Evolutionary conservation across 176 grass and related monocot species (phyloP), one percentile per base, ranked within the genome.

Genomic region (Ananas comosus): DNA sequence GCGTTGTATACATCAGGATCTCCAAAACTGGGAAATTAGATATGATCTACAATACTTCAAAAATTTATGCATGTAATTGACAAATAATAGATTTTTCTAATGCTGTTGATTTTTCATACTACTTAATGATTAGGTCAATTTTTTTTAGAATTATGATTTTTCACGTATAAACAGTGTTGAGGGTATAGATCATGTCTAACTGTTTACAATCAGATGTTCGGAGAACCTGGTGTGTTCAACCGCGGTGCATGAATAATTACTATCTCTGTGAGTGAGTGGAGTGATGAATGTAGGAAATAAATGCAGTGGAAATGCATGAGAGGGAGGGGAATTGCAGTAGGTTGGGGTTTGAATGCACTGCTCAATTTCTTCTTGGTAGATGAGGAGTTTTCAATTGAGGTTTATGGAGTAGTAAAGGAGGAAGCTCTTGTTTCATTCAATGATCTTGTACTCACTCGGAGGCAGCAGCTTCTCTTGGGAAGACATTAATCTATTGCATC

Each of bases 361-460:
- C 65, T 67, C 65, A 49, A 9, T 61, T 61, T 61, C 48, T 67
- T 67, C 4, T 67, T 29, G 65, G 65, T 67, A 67, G 65, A 27
- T 67, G 33, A 49, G 18, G 33, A 48, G 65, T 49, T 67, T 67
- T 67, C 29, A 67, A 42, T 42, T 67, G 65, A 67, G 65, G 1
- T 48, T 49, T 33, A 49, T 49, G 29, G 10, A 48, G 42, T 47
- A 49, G 65, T 67, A 48, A 67, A 67, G 65, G 65, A 17, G 33
- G 65, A 67, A 67, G 65, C 4, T 16, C n/a, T 67, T 67, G 33
- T 67, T 67, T 48, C 65, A 67, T 67, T 67, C 28, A 66, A 42
- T 66, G 64, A 66, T 48, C 64, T 16, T 42, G 12, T 66, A 67
- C 65, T 48, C 42, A 49, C 42, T 49, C 9, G 24, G 65, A 49